Base-by-base conservation (phyloP, 2,329 filamentous ascomycete species). In the Talaromyces sp. region DNA sequence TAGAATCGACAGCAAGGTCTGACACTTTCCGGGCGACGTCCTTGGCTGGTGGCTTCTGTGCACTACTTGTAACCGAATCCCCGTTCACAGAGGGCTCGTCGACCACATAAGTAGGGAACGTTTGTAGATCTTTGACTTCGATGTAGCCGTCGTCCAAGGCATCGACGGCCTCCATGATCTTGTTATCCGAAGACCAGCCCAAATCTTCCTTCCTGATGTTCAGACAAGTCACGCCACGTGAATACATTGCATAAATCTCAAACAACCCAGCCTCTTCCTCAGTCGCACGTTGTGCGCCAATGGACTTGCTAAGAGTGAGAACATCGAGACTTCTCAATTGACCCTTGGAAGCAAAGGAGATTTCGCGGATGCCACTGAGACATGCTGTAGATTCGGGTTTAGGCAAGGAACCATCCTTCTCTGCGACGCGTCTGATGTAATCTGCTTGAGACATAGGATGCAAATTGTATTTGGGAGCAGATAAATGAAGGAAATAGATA, bases 231-330 rank as follows among this genome's bases (percentile, higher is more conserved):
- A 98, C 93, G 67, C 95, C 95, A 80, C 93, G 96, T 11, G 95
- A 97, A 77, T 99, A 94, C 90, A 97, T 96, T 37, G 92, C 90
- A 75, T 99, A 99, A 10, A 99, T 84, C 81, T 99, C 95, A 73
- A 99, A 98, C 14, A 97, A 81, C 0, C 89, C 88, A 16, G 87
- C 87, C 68, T 95, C 90, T 24, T 90, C 88, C 1, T 82, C 78
- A 22, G 78, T 76, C 27, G 82, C 82, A 45, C 86, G 85, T 66
- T 87, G 83, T 7, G 84, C 79, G 14, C 73, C 76, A 10, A 70
- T 75, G 62, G 76, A 72, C 67, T 82, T 82, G 67, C 87, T 85
- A 63, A 89, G 86, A 39, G 89, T 87, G 31, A 98, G 85, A 73
- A 99, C 92, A 72, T 97, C 93, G 64, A 99, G 81, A 75, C 94